Percentiles rank a stretch among this genome's conserved stretches.
Evolutionary conservation across 306 rosid genomes (phyloP).

Genomic region (Mimosa pudica): DNA sequence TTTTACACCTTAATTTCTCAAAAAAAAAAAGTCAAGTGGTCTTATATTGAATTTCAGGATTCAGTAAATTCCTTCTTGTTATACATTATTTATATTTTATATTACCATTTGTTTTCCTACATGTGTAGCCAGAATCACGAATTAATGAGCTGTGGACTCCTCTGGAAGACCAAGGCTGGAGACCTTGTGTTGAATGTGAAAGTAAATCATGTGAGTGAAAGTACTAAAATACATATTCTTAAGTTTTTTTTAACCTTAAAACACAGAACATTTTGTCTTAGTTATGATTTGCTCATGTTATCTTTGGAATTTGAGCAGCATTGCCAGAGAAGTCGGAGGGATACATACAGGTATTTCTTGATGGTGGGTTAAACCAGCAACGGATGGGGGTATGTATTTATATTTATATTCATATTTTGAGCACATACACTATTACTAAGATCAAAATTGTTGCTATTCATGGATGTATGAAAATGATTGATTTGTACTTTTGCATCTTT

Average conservation of each 20-base stretch:
- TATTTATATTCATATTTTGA: no score
- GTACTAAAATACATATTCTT: constrained; percentile 4
- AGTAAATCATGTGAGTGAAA: constrained; percentile 58
- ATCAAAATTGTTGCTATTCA: constrained; percentile 12
- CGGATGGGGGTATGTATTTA: constrained; percentile 93
- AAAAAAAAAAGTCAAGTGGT: no score
- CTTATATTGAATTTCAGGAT: constrained; percentile 13
- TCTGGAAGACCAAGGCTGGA: constrained; percentile 69
- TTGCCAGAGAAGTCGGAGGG: constrained; percentile 79
- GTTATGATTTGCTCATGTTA: constrained; percentile 12
- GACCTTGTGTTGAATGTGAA: constrained; percentile 57
- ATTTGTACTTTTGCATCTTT: constrained; percentile 28
- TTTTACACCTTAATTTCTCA: no score
- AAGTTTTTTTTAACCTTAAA: background rate
- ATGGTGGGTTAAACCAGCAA: constrained; percentile 99
- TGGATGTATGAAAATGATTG: constrained; percentile 7
- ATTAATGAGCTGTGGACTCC: constrained; percentile 77
- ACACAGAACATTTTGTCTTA: background rate
- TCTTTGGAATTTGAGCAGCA: constrained; percentile 59
- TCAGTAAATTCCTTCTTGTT: constrained; percentile 5
- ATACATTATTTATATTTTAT: constrained; percentile 4
- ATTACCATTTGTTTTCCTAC: constrained; percentile 17
- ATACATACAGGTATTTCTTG: constrained; percentile 89
- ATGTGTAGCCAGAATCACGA: constrained; percentile 55
- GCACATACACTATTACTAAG: background rate